Evolutionary conservation across 2,329 filamentous ascomycete genomes (phyloP).

Genomic region (Ophiostoma quercus): DNA sequence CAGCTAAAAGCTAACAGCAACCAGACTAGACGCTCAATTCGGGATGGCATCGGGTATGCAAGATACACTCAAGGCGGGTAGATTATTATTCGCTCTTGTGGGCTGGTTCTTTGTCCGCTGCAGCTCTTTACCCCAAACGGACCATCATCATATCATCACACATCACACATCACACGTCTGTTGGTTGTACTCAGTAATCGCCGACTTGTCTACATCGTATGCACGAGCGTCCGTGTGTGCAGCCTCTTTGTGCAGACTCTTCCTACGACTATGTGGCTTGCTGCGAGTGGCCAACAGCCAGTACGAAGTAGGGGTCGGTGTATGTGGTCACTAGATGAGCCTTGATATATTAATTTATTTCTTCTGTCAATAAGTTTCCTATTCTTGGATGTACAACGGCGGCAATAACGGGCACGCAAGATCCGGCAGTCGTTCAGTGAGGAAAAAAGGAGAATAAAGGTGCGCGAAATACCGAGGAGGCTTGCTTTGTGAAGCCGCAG

Average conservation of each 20-base stretch:
- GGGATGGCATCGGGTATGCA: constrained; percentile 5
- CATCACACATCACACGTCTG: constrained; percentile 8
- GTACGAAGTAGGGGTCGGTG: not conserved
- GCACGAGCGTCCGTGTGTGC: not conserved
- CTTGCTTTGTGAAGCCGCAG: not conserved
- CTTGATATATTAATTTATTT: not conserved
- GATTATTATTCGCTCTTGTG: not conserved
- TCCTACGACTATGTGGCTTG: not conserved
- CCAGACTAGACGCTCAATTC: not conserved
- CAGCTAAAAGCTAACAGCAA: not conserved
- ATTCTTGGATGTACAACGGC: not conserved
- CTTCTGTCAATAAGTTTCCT: not conserved
- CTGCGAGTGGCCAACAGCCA: not conserved
- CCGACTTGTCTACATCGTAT: not conserved
- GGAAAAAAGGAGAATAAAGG: not conserved
- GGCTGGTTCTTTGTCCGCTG: not conserved
- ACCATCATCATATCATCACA: not conserved
- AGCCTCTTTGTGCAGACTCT: not conserved
- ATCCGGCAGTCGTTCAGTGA: not conserved
- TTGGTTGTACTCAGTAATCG: constrained; percentile 1
- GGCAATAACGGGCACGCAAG: not conserved
- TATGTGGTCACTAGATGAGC: not conserved
- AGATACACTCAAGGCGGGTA: constrained; percentile 8
- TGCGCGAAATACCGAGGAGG: not conserved
- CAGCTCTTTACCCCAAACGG: not conserved